Evolutionary conservation across 129 eudicot genomes (phyloP).

Genomic region (Solidago caesia): DNA sequence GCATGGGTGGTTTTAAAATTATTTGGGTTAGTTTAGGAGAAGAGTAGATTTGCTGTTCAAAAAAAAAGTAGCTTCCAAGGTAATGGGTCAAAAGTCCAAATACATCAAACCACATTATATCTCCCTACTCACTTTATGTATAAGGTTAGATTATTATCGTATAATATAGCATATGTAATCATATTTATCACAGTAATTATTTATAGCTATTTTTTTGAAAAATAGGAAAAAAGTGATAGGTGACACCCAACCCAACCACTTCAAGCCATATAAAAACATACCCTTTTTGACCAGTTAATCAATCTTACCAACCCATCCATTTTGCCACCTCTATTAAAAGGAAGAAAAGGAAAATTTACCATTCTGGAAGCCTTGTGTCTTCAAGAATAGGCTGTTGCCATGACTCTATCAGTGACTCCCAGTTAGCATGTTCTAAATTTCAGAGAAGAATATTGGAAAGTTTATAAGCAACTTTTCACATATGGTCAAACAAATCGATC

Average conservation of each 20-base stretch:
- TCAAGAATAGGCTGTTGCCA: slow-evolving; percentile 86
- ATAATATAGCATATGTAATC: too few species aligned
- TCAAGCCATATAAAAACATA: background rate
- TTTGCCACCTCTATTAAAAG: slow-evolving; percentile 2
- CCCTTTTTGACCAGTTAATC: background rate
- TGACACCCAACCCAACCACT: background rate
- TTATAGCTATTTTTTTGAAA: background rate
- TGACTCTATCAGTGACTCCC: slow-evolving; percentile 89
- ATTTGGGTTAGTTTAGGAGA: too few species aligned
- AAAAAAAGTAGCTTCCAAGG: background rate
- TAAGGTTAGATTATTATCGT: too few species aligned
- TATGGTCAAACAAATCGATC: background rate
- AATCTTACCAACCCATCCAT: background rate
- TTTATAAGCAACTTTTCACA: slow-evolving; percentile 4
- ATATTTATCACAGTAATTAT: background rate
- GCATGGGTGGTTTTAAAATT: too few species aligned
- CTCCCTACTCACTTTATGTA: too few species aligned
- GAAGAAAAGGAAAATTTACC: slow-evolving; percentile 43
- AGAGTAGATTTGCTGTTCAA: too few species aligned
- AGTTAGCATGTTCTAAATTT: slow-evolving; percentile 51
- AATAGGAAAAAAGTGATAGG: background rate
- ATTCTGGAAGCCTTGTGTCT: slow-evolving; percentile 75
- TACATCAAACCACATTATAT: too few species aligned
- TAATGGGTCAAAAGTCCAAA: background rate
- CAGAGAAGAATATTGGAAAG: slow-evolving; percentile 15